A percentile compares a stretch with the other conserved stretches of the same genome.
These are phyloP conservation scores for Stagonosporopsis tanaceti DNA, from an alignment of 2,329 filamentous ascomycete genomes.

Conservation along the genomic window DNA sequence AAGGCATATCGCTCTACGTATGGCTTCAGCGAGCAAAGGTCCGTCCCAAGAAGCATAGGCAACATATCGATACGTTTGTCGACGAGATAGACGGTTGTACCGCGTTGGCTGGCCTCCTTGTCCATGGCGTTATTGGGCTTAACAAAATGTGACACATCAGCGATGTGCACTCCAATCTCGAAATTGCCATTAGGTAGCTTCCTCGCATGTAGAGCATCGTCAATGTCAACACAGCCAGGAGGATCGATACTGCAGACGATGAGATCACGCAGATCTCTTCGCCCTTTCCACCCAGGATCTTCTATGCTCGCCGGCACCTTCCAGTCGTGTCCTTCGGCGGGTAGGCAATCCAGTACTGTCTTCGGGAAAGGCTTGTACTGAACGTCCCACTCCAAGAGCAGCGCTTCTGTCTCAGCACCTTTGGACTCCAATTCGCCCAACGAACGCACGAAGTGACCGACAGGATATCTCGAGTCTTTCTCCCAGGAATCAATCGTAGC, in stretches of 20 bases:
- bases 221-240: slow-evolving; percentile 95
- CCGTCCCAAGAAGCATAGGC: slow-evolving; percentile 92
- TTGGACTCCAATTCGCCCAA: slow-evolving; percentile 95
- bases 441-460: slow-evolving; percentile 92
- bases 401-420: slow-evolving; percentile 94
- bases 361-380: slow-evolving; percentile 98
- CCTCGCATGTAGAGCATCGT: slow-evolving; percentile 91
- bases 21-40: slow-evolving; percentile 94
- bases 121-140: slow-evolving; percentile 98
- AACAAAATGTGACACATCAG: slow-evolving; percentile 98
- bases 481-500: slow-evolving; percentile 97
- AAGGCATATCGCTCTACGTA: slow-evolving; percentile 81
- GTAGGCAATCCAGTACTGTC: slow-evolving; percentile 91
- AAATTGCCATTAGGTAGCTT: slow-evolving; percentile 89
- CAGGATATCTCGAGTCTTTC: slow-evolving; percentile 87
- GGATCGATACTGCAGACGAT: slow-evolving; percentile 98
- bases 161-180: slow-evolving; percentile 97
- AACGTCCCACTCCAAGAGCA: slow-evolving; percentile 94
- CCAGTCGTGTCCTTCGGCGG: slow-evolving; percentile 92
- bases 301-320: slow-evolving; percentile 81
- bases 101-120: slow-evolving; percentile 88
- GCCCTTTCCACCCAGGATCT: slow-evolving; percentile 85
- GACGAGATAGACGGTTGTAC: slow-evolving; percentile 95
- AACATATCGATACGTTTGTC: slow-evolving; percentile 99
- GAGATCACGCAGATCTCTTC: slow-evolving; percentile 83